A percentile compares a stretch with the other conserved stretches of the same genome.
Conservation (phyloP, 2,329 filamentous ascomycete genomes). For the Trichoderma hamatum region DNA sequence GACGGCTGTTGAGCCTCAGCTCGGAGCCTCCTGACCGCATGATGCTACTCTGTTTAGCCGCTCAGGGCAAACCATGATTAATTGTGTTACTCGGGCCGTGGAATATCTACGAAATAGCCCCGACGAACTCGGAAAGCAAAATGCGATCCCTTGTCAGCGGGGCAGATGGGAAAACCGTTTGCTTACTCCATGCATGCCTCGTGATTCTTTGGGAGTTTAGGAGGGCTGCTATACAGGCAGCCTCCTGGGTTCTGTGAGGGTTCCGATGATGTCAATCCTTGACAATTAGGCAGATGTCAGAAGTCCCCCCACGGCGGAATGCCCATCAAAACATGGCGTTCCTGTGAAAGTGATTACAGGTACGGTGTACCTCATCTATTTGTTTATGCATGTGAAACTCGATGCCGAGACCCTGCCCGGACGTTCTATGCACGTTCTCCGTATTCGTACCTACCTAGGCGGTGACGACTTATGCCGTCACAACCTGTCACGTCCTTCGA, state of each 20-base stretch:
- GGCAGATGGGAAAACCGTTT: constrained; percentile 1
- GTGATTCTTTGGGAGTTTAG: neutral
- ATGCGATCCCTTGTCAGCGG: constrained; percentile 13
- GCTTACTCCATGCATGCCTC: neutral
- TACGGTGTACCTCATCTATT: neutral
- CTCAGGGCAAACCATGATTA: neutral
- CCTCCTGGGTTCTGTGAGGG: neutral
- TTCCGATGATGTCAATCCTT: neutral
- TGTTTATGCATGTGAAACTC: constrained; percentile 9
- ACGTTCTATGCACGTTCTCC: neutral
- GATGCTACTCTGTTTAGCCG: constrained; percentile 10
- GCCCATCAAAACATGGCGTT: neutral
- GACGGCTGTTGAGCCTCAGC: constrained; percentile 7
- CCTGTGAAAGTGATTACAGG: neutral
- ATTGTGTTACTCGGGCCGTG: constrained; percentile 1
- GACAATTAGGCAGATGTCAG: neutral
- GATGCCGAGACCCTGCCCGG: neutral
- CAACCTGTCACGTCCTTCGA: neutral
- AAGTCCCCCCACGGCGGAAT: neutral
- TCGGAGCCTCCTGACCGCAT: constrained; percentile 3
- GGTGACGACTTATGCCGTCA: neutral
- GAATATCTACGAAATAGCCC: neutral
- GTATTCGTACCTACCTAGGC: neutral
- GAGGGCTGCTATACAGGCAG: neutral
- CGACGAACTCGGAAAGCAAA: neutral